A percentile compares a stretch with the other conserved stretches of the same genome.
Evolutionary conservation across 1,139 yeast species (phyloP).

Genomic region (Pichia sp.): DNA sequence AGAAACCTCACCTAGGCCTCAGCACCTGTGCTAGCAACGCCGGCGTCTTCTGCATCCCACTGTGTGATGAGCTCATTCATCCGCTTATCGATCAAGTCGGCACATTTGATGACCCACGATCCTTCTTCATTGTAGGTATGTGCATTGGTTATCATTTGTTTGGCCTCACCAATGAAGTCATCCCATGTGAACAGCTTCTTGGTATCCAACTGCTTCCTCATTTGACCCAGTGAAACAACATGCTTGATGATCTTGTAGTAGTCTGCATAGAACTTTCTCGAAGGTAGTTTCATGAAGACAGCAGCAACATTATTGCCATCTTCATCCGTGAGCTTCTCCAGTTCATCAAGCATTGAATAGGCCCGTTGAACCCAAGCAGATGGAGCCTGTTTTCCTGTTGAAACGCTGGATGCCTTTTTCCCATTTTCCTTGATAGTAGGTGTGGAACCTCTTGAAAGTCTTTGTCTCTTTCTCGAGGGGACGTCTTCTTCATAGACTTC

Average conservation of each 20-base stretch:
- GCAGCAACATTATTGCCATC: slow-evolving; percentile 45
- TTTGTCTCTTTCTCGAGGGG: slow-evolving; percentile 20
- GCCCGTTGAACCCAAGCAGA: slow-evolving; percentile 17
- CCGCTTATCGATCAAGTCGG: slow-evolving; percentile 55
- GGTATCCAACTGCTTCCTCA: slow-evolving; percentile 55
- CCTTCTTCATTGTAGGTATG: slow-evolving; percentile 87
- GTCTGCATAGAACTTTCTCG: slow-evolving; percentile 75
- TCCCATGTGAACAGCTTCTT: slow-evolving; percentile 50
- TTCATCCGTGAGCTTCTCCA: slow-evolving; percentile 37
- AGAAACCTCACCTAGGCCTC: neutral
- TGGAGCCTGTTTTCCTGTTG: slow-evolving; percentile 8
- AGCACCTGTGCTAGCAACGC: neutral
- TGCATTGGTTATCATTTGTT: slow-evolving; percentile 79
- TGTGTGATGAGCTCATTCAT: slow-evolving; percentile 13
- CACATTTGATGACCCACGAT: slow-evolving; percentile 75
- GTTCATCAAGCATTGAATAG: slow-evolving; percentile 37
- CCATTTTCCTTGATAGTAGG: slow-evolving; percentile 17
- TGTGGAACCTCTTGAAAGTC: slow-evolving; percentile 20
- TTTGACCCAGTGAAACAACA: slow-evolving; percentile 75
- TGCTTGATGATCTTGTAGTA: slow-evolving; percentile 72
- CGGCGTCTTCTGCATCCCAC: slow-evolving; percentile 14
- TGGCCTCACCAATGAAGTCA: slow-evolving; percentile 67
- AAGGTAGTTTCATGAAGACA: slow-evolving; percentile 63
- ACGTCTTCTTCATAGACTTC: slow-evolving; percentile 26
- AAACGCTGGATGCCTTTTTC: slow-evolving; percentile 13